phyloP scores from a whole-genome alignment of 495 filamentous ascomycete genomes.

The Tetracladium marchalianum region DNA sequence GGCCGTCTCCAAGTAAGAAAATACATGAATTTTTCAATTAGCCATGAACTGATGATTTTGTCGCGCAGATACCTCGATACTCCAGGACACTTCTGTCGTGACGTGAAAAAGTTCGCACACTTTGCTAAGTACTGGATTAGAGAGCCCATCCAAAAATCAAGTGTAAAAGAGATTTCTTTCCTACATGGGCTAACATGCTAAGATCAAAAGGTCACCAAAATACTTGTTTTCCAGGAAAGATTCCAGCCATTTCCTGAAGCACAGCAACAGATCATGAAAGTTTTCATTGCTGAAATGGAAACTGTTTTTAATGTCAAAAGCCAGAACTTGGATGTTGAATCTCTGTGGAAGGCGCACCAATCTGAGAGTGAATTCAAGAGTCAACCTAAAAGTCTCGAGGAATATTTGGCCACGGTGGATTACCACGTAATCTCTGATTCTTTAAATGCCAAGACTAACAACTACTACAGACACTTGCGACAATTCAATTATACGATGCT shows the following conservation, averaged over 20 bases:
- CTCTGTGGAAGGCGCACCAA: not conserved
- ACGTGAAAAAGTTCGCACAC: conserved; percentile 3
- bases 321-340: not conserved
- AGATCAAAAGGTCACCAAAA: no score
- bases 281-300: no score
- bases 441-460: not conserved
- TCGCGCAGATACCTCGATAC: conserved; percentile 8
- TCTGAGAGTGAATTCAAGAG: not conserved
- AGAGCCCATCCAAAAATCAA: no score
- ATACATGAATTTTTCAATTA: not conserved
- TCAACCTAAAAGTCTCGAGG: not conserved
- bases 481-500: conserved; percentile 12
- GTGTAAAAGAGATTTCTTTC: not conserved
- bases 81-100: conserved; percentile 11
- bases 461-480: conserved; percentile 7
- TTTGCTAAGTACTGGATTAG: not conserved
- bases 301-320: not conserved
- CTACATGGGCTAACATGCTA: not conserved
- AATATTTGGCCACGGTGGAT: conserved; percentile 10
- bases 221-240: not conserved
- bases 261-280: not conserved
- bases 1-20: conserved; percentile 10
- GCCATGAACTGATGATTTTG: not conserved
- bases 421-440: not conserved
- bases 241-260: not conserved